Percentiles rank a stretch among this genome's conserved stretches.
Evolutionary conservation across 768 basidiomycete genomes (phyloP).

Genomic region (Coprinopsis sp.): DNA sequence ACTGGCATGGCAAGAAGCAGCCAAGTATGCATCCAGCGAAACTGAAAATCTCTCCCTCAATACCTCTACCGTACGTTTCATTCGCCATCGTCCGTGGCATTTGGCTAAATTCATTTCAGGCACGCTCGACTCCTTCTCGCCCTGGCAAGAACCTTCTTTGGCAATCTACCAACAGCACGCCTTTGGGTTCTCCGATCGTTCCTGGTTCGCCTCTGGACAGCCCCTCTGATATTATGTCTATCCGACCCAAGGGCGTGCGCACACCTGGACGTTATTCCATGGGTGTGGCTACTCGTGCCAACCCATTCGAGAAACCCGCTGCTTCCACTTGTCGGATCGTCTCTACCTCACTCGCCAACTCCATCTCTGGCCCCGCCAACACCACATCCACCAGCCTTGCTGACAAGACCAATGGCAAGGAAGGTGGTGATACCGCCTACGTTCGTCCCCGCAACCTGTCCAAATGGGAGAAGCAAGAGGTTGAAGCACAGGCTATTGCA

Average conservation of each 20-base stretch:
- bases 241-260: slow-evolving; percentile 10
- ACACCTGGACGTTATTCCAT: slow-evolving; percentile 47
- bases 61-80: slow-evolving; percentile 16
- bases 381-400: slow-evolving; percentile 28
- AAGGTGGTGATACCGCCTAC: too few relatives aligned
- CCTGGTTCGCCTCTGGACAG: slow-evolving; percentile 30
- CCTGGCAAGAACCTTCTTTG: slow-evolving; percentile 71
- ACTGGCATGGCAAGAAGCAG: slow-evolving; percentile 67
- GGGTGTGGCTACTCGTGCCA: slow-evolving; percentile 39
- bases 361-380: too few relatives aligned
- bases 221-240: slow-evolving; percentile 7
- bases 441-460: slow-evolving; percentile 29
- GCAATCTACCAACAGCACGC: slow-evolving; percentile 46
- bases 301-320: slow-evolving; percentile 41
- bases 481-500: slow-evolving; percentile 75
- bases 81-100: slow-evolving; percentile 4
- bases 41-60: slow-evolving; percentile 37
- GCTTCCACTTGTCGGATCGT: slow-evolving; percentile 31
- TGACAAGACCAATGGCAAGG: slow-evolving; percentile 58
- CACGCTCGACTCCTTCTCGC: slow-evolving; percentile 15
- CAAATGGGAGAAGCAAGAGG: slow-evolving; percentile 85
- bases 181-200: slow-evolving; percentile 28
- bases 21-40: slow-evolving; percentile 38
- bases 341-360: slow-evolving; percentile 41
- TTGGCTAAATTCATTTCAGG: slow-evolving; percentile 6